A percentile compares a stretch with the other conserved stretches of the same genome.
phyloP scores from a whole-genome alignment of 208 protist species.

The Angomonas deanei region DNA sequence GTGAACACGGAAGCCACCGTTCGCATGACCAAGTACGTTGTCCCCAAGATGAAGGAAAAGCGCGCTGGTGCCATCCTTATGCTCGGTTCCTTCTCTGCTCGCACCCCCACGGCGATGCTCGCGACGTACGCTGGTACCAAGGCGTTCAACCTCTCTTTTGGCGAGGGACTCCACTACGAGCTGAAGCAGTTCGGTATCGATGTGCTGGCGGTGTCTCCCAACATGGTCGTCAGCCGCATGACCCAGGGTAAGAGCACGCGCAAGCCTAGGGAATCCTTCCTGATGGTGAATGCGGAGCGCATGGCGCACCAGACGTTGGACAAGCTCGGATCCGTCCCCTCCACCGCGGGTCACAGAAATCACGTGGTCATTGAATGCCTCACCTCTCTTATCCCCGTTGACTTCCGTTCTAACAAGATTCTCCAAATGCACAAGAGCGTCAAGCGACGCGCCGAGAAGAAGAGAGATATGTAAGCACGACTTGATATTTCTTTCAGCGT shows the following conservation, averaged over 20 bases:
- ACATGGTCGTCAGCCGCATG: slow-evolving; percentile 79
- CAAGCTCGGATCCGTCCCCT: slow-evolving; percentile 42
- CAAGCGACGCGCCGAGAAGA: slow-evolving; percentile 23
- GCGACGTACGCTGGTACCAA: slow-evolving; percentile 86
- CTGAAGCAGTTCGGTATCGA: slow-evolving; percentile 53
- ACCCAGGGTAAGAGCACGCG: slow-evolving; percentile 60
- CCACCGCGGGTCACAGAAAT: slow-evolving; percentile 55
- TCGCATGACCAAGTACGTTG: slow-evolving; percentile 79
- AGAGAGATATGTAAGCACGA: background rate
- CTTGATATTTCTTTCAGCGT: background rate
- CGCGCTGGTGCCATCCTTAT: slow-evolving; percentile 72
- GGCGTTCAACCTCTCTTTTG: slow-evolving; percentile 76
- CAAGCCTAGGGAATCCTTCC: slow-evolving; percentile 59
- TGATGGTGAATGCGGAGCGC: slow-evolving; percentile 50
- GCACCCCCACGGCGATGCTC: slow-evolving; percentile 65
- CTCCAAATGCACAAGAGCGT: slow-evolving; percentile 26
- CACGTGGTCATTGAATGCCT: slow-evolving; percentile 38
- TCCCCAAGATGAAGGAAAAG: slow-evolving; percentile 66
- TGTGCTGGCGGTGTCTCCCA: slow-evolving; percentile 64
- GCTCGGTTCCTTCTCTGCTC: slow-evolving; percentile 66
- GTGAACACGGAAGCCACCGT: slow-evolving; percentile 85
- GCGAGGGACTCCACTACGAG: slow-evolving; percentile 56
- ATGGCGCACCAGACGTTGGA: slow-evolving; percentile 75
- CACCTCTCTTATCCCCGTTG: slow-evolving; percentile 17
- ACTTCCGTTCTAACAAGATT: slow-evolving; percentile 17